Evolutionary conservation across 768 basidiomycete species (phyloP).

Genomic region (Hygrophorus russula): DNA sequence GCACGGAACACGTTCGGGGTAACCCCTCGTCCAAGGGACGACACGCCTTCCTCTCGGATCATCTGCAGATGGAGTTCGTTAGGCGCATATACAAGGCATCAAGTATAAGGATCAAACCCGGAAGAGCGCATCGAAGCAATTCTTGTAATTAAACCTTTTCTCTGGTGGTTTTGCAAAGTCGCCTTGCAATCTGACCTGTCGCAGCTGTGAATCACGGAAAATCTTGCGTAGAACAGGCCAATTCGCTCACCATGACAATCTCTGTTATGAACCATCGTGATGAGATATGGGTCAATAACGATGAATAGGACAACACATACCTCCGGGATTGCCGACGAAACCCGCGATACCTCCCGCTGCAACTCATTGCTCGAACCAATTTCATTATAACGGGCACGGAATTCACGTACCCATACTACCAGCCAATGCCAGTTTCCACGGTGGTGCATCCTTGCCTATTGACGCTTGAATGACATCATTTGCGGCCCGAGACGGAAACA

Average conservation of each 20-base stretch:
- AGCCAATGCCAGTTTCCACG: conserved; percentile 72
- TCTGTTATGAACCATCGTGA: conserved; percentile 24
- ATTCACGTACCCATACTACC: conserved; percentile 71
- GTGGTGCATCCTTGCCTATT: conserved; percentile 46
- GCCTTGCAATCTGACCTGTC: conserved; percentile 63
- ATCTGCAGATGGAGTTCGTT: conserved; percentile 35
- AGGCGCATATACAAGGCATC: not conserved
- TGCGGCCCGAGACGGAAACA: not conserved
- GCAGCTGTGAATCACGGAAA: not conserved
- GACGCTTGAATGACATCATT: not conserved
- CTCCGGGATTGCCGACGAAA: conserved; percentile 81
- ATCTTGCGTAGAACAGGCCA: not conserved
- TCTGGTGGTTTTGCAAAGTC: conserved; percentile 85
- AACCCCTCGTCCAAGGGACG: conserved; percentile 66
- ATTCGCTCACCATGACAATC: conserved; percentile 51
- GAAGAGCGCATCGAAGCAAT: conserved; percentile 81
- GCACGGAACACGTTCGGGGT: conserved; percentile 83
- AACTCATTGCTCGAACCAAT: conserved; percentile 3
- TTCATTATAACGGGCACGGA: not conserved
- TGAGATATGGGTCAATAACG: not conserved
- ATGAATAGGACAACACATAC: conserved; percentile 22
- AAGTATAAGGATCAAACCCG: conserved; percentile 36
- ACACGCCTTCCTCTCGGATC: conserved; percentile 76
- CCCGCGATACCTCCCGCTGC: conserved; percentile 81
- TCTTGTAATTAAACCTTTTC: conserved; percentile 83